Conservation (phyloP, 1,284 basidiomycete species). For the Neonothopanus nambi region DNA sequence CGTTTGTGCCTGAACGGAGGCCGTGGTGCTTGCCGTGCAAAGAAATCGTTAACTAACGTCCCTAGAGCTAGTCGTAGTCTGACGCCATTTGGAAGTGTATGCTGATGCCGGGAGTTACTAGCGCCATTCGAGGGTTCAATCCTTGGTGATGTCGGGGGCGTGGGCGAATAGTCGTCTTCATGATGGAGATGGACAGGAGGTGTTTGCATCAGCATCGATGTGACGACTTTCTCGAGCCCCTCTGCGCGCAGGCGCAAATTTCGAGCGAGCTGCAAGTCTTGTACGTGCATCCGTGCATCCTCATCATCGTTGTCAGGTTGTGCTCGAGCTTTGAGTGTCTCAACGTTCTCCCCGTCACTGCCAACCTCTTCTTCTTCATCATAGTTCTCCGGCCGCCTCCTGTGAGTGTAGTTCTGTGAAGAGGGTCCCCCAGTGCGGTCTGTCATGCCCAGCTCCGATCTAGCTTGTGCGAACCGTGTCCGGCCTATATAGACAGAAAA, state of each 20-base stretch:
- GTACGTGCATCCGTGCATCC: constrained; percentile 51
- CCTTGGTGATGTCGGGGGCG: constrained; percentile 53
- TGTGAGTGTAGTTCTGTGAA: constrained; percentile 54
- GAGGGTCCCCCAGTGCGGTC: constrained; percentile 68
- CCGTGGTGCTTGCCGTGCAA: constrained; percentile 65
- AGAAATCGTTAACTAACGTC: constrained; percentile 76
- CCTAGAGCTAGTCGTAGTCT: constrained; percentile 69
- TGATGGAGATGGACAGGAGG: constrained; percentile 50
- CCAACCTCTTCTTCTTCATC: constrained; percentile 67
- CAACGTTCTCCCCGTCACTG: constrained; percentile 64
- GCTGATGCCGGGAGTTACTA: constrained; percentile 36
- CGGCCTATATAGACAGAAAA: constrained; percentile 26
- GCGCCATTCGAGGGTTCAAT: constrained; percentile 15
- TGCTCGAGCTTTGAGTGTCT: constrained; percentile 51
- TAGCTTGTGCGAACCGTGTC: constrained; percentile 79
- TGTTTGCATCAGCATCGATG: constrained; percentile 75
- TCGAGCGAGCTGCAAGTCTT: constrained; percentile 63
- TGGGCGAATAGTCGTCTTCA: too few relatives aligned
- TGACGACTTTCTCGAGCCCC: constrained; percentile 76
- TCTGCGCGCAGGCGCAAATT: constrained; percentile 69
- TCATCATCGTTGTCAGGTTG: constrained; percentile 59
- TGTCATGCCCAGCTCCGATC: constrained; percentile 80
- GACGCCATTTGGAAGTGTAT: constrained; percentile 77
- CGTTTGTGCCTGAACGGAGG: constrained; percentile 49
- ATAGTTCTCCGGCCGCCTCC: constrained; percentile 69